phyloP scores from a whole-genome alignment of 1,284 basidiomycete species.

The Rhodotorula sp. region DNA sequence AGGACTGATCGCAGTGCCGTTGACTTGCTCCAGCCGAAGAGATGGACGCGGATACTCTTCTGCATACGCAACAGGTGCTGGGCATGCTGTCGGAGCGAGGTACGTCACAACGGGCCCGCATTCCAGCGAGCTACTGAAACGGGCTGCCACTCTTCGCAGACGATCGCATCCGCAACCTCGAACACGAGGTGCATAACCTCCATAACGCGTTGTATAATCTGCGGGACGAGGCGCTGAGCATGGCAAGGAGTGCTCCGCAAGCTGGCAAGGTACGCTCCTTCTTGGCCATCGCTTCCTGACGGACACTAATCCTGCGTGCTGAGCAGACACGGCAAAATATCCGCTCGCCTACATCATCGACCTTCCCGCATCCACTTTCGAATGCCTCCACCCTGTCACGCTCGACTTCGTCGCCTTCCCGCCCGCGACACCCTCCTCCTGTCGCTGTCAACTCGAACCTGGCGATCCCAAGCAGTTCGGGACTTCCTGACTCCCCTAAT shows the following conservation, averaged over 20 bases:
- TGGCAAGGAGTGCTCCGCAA: not conserved
- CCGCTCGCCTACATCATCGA: constrained; percentile 30
- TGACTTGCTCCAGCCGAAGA: constrained; percentile 39
- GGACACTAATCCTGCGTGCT: not conserved
- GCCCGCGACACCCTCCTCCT: constrained; percentile 12
- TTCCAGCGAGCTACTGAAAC: not conserved
- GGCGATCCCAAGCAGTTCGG: not conserved
- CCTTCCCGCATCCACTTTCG: constrained; percentile 38
- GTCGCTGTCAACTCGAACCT: constrained; percentile 11
- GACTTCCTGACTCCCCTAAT: constrained; percentile 34
- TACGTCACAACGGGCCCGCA: not conserved
- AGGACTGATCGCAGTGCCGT: not conserved
- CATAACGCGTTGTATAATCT: constrained; percentile 58
- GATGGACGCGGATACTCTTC: constrained; percentile 32
- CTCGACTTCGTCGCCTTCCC: constrained; percentile 17
- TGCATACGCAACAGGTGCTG: constrained; percentile 35
- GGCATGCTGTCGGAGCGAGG: constrained; percentile 41
- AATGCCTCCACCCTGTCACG: constrained; percentile 37
- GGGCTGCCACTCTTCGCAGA: constrained; percentile 52
- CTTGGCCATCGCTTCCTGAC: not conserved
- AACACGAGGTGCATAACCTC: constrained; percentile 71
- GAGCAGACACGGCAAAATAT: constrained; percentile 17
- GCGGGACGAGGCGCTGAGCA: constrained; percentile 36
- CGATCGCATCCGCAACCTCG: constrained; percentile 65
- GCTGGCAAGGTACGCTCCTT: constrained; percentile 10